Conservation (phyloP, 805 yeast species). For the Ogataea trehaloabstinens region DNA sequence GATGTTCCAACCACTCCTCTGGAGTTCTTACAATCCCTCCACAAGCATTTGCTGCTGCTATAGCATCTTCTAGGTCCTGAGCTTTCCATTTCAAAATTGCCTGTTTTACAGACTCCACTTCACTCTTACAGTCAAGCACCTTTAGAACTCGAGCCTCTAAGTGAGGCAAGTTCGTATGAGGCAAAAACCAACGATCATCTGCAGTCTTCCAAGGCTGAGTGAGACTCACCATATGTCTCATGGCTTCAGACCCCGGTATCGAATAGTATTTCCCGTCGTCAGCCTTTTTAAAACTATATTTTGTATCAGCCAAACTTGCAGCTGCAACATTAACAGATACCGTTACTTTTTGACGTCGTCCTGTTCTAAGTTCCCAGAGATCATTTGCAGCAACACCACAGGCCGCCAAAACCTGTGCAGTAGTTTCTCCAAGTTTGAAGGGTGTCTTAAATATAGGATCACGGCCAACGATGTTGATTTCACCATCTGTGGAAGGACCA, state of each 20-base stretch:
- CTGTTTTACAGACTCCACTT: constrained; percentile 1
- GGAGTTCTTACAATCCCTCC: constrained; percentile 1
- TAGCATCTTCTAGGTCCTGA: constrained; percentile 1
- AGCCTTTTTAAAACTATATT: background rate
- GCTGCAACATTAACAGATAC: constrained; percentile 2
- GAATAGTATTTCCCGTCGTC: constrained; percentile 2
- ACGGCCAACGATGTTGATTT: constrained; percentile 21
- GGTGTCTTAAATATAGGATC: constrained; percentile 31
- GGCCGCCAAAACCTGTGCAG: constrained; percentile 9
- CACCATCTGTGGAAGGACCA: constrained; percentile 6
- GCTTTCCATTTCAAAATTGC: constrained; percentile 1
- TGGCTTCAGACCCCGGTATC: constrained; percentile 3
- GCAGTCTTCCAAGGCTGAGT: constrained; percentile 4
- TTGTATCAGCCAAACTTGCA: constrained; percentile 5
- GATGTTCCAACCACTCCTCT: constrained; percentile 2
- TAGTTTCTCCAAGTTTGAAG: constrained; percentile 29
- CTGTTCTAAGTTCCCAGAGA: constrained; percentile 33
- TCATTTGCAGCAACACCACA: constrained; percentile 25
- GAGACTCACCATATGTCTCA: constrained; percentile 4
- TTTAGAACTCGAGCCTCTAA: constrained; percentile 1
- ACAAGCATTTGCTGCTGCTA: constrained; percentile 1
- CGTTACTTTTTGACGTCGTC: constrained; percentile 15
- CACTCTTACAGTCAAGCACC: constrained; percentile 2
- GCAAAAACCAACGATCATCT: constrained; percentile 1
- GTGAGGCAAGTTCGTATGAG: constrained; percentile 1